Evolutionary conservation across 2,329 filamentous ascomycete species (phyloP), one percentile per base, ranked within the genome.

Genomic region (Ascochyta viciae-villosae): DNA sequence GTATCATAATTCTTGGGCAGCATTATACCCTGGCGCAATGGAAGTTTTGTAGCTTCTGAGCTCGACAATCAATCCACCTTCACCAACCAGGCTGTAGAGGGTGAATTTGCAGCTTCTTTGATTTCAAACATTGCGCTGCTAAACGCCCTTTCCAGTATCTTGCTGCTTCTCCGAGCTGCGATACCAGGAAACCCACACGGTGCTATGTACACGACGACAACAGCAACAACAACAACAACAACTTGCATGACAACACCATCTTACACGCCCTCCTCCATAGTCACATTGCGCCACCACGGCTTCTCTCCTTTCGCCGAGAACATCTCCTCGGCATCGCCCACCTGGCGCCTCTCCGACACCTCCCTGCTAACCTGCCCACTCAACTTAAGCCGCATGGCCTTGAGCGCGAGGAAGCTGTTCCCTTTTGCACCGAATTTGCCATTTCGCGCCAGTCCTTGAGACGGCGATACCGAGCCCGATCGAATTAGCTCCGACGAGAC

Each of bases 271-370:
- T 81, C 79, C 56, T 81, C 80, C 77, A 82, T 80, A 1, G 76
- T 77, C 0, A 81, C 79, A 59, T 80, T 78, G 42, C 76, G 73
- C 80, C 80, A 82, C 80, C 80, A 81, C n/a, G 70, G 70, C 51
- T 60, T 62, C 48, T 61, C 63, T 6, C 63, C 61, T 26, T 64
- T 62, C 19, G 70, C 80, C 35, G 80, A 79, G 67, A 94, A 83
- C 81, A 92, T 83, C 72, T 86, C 87, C 78, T 91, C 91, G 52
- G 88, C 88, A 79, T 97, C 93, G 61, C 92, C 93, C 52, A 96
- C 93, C 79, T 97, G 93, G 76, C 90, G 89, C 63, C 93, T 84
- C 79, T 94, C 91, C 56, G 90, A 91, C 57, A 97, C 83, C 78
- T 96, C 93, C 50, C 68, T 70, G 35, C 68, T 74, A 4, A 74